phyloP scores from a whole-genome alignment of 2,329 filamentous ascomycete genomes.

The Cladosporium austrohemisphaericum region DNA sequence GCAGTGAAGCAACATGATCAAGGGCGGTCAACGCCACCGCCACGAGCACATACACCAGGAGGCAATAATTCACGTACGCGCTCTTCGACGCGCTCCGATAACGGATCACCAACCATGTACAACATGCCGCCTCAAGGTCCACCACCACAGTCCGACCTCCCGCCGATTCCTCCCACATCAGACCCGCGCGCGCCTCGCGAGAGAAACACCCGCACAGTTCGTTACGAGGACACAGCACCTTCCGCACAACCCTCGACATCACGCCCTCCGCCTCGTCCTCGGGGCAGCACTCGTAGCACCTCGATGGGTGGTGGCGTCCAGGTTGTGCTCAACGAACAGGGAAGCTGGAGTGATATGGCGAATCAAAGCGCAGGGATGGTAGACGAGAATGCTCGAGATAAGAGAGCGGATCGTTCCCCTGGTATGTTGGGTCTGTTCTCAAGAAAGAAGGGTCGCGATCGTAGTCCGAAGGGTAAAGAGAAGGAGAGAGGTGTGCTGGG shows the following conservation, averaged over 20 bases:
- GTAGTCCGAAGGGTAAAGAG: constrained; percentile 79
- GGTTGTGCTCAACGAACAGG: constrained; percentile 82
- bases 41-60: constrained; percentile 37
- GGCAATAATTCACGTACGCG: constrained; percentile 37
- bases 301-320: constrained; percentile 82
- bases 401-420: constrained; percentile 49
- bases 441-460: constrained; percentile 82
- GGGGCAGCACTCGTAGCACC: constrained; percentile 64
- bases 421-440: constrained; percentile 89
- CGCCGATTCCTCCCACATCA: constrained; percentile 16
- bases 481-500: constrained; percentile 78
- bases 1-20: constrained; percentile 19
- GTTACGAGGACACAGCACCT: constrained; percentile 26
- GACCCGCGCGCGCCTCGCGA: constrained; percentile 5
- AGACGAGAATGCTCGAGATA: constrained; percentile 37
- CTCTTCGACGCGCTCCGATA: constrained; percentile 46
- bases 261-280: constrained; percentile 39
- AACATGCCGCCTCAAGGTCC: constrained; percentile 10
- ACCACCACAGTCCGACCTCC: constrained; percentile 19
- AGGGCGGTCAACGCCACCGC: constrained; percentile 28
- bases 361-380: constrained; percentile 72
- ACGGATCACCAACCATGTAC: constrained; percentile 44
- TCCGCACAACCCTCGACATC: constrained; percentile 20
- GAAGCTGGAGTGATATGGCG: constrained; percentile 87
- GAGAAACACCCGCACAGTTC: constrained; percentile 25